Evolutionary conservation across 306 rosid species (phyloP).

Genomic region (Gleditsia sinensis): DNA sequence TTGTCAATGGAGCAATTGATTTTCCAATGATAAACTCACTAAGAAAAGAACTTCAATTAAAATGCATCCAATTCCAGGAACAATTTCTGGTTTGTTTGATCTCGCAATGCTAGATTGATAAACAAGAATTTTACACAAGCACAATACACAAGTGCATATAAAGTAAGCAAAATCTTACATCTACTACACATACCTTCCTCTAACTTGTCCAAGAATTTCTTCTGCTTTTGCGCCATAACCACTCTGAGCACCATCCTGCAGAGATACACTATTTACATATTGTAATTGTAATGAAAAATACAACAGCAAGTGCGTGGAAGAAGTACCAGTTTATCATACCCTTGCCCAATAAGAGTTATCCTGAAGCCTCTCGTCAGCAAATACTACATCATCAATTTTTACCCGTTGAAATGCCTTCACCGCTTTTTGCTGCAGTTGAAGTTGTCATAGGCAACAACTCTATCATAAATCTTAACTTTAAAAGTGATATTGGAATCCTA

Average conservation of each 20-base stretch:
- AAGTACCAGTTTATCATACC: conserved; percentile 51
- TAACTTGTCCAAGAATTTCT: conserved; percentile 90
- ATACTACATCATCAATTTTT: conserved; percentile 59
- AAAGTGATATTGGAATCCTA: background rate
- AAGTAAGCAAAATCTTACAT: background rate
- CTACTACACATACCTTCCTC: conserved; percentile 69
- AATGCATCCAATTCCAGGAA: background rate
- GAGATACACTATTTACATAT: conserved; percentile 30
- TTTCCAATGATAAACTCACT: background rate
- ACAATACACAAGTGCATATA: background rate
- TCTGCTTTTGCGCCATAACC: conserved; percentile 99
- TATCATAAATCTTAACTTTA: conserved; percentile 8
- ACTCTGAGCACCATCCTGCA: conserved; percentile 81
- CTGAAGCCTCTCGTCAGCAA: conserved; percentile 70
- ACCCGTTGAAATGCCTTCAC: conserved; percentile 76
- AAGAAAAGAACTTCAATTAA: too few relatives aligned
- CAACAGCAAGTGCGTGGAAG: background rate
- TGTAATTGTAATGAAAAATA: background rate
- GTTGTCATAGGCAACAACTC: background rate
- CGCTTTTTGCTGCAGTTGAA: conserved; percentile 62
- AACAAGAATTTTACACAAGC: background rate
- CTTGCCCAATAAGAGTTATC: conserved; percentile 96
- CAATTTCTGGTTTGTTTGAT: background rate
- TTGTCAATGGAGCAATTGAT: background rate
- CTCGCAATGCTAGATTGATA: conserved; percentile 1